These are phyloP conservation scores for Fragilariopsis cylindrus DNA, from an alignment of 108 stramenopile species.

Conservation along the genomic window DNA sequence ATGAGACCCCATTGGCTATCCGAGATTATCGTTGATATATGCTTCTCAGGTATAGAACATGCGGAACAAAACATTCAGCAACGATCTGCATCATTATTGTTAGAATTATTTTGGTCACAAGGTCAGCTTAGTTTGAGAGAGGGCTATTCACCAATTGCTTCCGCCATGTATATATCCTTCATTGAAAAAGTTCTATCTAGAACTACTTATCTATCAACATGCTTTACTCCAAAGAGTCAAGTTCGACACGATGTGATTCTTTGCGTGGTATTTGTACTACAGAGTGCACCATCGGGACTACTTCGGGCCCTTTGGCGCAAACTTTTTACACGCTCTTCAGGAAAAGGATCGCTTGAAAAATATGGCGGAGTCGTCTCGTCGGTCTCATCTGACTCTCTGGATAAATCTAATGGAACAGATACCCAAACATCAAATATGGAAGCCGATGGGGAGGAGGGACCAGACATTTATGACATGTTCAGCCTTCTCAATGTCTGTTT, in stretches of 20 bases:
- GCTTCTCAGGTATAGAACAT: conserved; percentile 77
- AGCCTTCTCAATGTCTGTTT: conserved; percentile 73
- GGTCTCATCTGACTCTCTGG: conserved; percentile 21
- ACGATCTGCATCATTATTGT: conserved; percentile 75
- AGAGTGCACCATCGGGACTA: conserved; percentile 77
- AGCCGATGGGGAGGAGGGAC: conserved; percentile 30
- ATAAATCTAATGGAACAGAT: conserved; percentile 8
- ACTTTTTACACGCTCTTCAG: conserved; percentile 54
- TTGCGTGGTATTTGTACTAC: conserved; percentile 74
- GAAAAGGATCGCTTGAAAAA: conserved; percentile 53
- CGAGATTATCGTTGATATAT: conserved; percentile 78
- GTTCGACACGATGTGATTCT: conserved; percentile 80
- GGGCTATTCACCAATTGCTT: conserved; percentile 61
- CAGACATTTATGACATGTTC: conserved; percentile 80
- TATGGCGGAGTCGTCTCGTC: conserved; percentile 53
- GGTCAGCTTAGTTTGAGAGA: conserved; percentile 60
- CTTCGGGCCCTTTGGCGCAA: conserved; percentile 82
- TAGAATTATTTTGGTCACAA: conserved; percentile 79
- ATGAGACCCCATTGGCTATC: conserved; percentile 83
- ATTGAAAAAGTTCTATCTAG: conserved; percentile 66
- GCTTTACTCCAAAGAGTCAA: conserved; percentile 69
- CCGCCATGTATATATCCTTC: conserved; percentile 74
- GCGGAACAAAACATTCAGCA: conserved; percentile 78
- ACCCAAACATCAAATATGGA: conserved; percentile 8
- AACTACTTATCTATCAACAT: conserved; percentile 66